Conservation (phyloP, 2,329 filamentous ascomycete species). For the Nannizziopsis barbatae region DNA sequence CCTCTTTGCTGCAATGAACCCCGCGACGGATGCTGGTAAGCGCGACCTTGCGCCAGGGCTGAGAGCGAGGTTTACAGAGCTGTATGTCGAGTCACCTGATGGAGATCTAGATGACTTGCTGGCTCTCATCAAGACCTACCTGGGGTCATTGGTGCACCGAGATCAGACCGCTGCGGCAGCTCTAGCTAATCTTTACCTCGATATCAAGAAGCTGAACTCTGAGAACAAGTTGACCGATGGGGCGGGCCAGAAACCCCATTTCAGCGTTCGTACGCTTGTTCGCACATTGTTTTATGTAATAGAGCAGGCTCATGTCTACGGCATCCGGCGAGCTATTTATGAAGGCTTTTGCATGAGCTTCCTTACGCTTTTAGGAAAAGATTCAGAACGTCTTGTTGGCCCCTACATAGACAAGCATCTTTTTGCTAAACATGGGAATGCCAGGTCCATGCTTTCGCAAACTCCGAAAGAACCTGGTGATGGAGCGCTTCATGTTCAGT, state of each 20-base stretch:
- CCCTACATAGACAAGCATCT: constrained; percentile 73
- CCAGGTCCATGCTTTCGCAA: constrained; percentile 63
- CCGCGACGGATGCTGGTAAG: constrained; percentile 93
- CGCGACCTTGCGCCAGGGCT: constrained; percentile 82
- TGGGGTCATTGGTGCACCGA: constrained; percentile 59
- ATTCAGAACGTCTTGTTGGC: constrained; percentile 66
- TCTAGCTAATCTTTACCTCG: constrained; percentile 76
- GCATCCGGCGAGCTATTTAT: constrained; percentile 71
- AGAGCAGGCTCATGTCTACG: constrained; percentile 73
- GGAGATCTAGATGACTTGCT: constrained; percentile 74
- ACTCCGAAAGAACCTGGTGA: constrained; percentile 67
- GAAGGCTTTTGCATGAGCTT: constrained; percentile 99
- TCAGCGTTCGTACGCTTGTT: constrained; percentile 88
- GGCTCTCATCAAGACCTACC: constrained; percentile 76
- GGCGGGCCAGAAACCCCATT: constrained; percentile 90
- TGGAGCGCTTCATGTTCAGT: constrained; percentile 66
- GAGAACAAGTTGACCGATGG: constrained; percentile 85
- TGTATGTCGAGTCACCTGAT: constrained; percentile 89
- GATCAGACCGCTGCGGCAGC: constrained; percentile 66
- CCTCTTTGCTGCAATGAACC: constrained; percentile 98
- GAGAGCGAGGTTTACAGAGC: constrained; percentile 83
- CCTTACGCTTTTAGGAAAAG: constrained; percentile 70
- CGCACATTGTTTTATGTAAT: constrained; percentile 79
- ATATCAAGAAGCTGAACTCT: constrained; percentile 69
- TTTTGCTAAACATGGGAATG: constrained; percentile 57